Evolutionary conservation across 192 early-diverging fungal species (phyloP).

Genomic region (Lobosporangium transversale): DNA sequence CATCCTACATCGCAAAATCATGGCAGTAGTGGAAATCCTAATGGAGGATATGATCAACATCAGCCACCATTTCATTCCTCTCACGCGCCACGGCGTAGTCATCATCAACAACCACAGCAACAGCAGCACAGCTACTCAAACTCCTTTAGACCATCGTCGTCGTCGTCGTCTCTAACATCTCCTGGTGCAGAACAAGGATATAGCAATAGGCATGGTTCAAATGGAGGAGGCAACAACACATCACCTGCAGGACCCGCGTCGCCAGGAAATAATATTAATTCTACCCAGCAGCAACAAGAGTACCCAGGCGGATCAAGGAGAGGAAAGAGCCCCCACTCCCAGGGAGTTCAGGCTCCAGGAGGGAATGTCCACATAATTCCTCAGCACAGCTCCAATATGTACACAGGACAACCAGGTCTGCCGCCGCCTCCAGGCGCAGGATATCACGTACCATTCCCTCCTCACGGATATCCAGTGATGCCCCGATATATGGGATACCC

Average conservation of each 20-base stretch:
- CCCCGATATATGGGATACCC: constrained; percentile 40
- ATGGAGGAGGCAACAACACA: too few species aligned
- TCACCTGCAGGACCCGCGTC: too few species aligned
- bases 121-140: constrained; percentile 6
- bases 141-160: constrained; percentile 7
- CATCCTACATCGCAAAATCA: constrained; percentile 36
- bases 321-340: too few species aligned
- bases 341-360: too few species aligned
- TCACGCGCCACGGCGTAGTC: not conserved
- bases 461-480: constrained; percentile 41
- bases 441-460: constrained; percentile 20
- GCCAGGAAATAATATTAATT: not conserved
- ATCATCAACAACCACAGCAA: constrained; percentile 9
- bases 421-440: constrained; percentile 19
- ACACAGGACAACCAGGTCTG: constrained; percentile 31
- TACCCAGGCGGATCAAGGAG: too few species aligned
- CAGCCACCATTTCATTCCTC: not conserved
- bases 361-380: too few species aligned
- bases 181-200: constrained; percentile 1
- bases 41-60: constrained; percentile 17
- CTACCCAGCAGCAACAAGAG: too few species aligned
- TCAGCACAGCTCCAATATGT: constrained; percentile 18
- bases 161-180: not conserved
- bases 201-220: constrained; percentile 2
- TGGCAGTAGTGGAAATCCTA: constrained; percentile 1